Evolutionary conservation across 768 basidiomycete genomes (phyloP).

Genomic region (Tricholoma terreum): DNA sequence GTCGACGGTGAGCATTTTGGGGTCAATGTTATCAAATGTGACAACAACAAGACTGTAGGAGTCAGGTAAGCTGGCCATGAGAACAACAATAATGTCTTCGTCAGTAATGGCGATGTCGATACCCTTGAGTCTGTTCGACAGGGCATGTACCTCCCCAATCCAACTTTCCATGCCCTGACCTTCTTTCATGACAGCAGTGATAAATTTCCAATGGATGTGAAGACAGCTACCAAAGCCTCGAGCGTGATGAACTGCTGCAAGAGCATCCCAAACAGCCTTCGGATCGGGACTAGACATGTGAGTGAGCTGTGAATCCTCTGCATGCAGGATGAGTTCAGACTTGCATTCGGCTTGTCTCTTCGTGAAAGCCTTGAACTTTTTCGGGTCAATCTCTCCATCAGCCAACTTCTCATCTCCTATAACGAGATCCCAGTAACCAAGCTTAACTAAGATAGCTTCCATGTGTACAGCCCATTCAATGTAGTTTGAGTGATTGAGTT

Average conservation of each 20-base stretch:
- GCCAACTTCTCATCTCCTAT: background rate
- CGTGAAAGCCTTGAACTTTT: background rate
- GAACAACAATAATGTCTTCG: slow-evolving; percentile 26
- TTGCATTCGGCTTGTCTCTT: background rate
- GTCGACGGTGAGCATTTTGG: slow-evolving; percentile 13
- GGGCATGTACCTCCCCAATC: slow-evolving; percentile 20
- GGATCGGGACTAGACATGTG: slow-evolving; percentile 17
- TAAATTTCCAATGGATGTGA: slow-evolving; percentile 17
- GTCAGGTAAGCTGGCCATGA: slow-evolving; percentile 16
- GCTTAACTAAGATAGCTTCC: background rate
- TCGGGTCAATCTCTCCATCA: background rate
- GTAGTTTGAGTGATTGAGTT: background rate
- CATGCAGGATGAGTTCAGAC: background rate
- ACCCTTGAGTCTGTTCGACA: slow-evolving; percentile 14
- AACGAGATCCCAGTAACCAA: slow-evolving; percentile 1
- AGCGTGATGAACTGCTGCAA: slow-evolving; percentile 22
- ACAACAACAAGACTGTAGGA: slow-evolving; percentile 13
- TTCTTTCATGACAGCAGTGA: slow-evolving; percentile 15
- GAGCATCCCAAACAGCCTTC: slow-evolving; percentile 20
- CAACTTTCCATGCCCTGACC: slow-evolving; percentile 20
- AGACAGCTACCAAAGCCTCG: slow-evolving; percentile 24
- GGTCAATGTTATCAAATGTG: slow-evolving; percentile 12
- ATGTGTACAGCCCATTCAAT: background rate
- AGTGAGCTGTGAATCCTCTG: slow-evolving; percentile 10
- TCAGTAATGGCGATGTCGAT: slow-evolving; percentile 19